A percentile compares a stretch with the other conserved stretches of the same genome.
Conservation (phyloP, 2,329 filamentous ascomycete species). For the Fonsecaea monophora region DNA sequence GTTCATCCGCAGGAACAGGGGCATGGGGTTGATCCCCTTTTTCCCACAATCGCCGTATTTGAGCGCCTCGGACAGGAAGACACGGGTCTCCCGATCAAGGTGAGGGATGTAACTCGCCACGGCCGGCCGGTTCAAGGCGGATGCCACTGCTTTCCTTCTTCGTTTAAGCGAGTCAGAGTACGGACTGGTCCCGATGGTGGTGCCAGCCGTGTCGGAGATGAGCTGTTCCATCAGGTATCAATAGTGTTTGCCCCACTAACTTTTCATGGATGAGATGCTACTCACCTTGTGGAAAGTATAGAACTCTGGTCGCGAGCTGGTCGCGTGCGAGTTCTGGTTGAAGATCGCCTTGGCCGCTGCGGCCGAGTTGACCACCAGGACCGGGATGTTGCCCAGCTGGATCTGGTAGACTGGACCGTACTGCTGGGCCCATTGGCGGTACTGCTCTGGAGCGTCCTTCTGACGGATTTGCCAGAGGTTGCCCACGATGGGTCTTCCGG, state of each 20-base stretch:
- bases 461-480: conserved; percentile 60
- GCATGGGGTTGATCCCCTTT: conserved; percentile 66
- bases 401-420: conserved; percentile 63
- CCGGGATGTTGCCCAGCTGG: conserved; percentile 62
- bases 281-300: conserved; percentile 63
- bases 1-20: conserved; percentile 70
- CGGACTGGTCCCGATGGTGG: conserved; percentile 71
- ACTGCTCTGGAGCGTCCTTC: conserved; percentile 61
- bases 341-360: conserved; percentile 59
- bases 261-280: conserved; percentile 46
- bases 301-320: conserved; percentile 63
- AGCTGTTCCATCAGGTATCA: conserved; percentile 45
- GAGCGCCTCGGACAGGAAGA: conserved; percentile 67
- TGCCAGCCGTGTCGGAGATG: conserved; percentile 56
- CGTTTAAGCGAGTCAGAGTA: conserved; percentile 70
- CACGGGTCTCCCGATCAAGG: conserved; percentile 67
- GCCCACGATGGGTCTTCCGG: conserved; percentile 60
- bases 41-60: conserved; percentile 63
- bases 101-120: conserved; percentile 68
- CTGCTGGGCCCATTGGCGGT: conserved; percentile 59
- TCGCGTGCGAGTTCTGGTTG: conserved; percentile 59
- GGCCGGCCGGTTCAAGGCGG: conserved; percentile 70
- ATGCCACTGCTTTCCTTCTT: conserved; percentile 68
- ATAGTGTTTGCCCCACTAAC: not conserved
- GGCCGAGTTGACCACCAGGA: conserved; percentile 64